Percentiles rank a stretch among this genome's conserved stretches.
phyloP scores from a whole-genome alignment of 495 filamentous ascomycete genomes.

The Penicillium egyptiacum region DNA sequence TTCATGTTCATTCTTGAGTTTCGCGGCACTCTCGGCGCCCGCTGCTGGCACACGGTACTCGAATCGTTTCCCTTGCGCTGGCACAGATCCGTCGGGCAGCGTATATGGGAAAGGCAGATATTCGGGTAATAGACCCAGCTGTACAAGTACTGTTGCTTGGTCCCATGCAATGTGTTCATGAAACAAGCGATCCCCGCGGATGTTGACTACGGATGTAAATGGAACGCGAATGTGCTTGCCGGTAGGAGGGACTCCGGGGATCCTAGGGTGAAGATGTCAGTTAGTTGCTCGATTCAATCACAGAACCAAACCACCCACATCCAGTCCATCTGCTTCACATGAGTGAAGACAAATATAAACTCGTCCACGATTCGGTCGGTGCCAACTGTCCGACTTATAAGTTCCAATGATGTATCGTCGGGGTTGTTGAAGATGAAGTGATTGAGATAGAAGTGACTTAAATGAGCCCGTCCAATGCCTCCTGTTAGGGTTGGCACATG shows the following conservation, averaged over 20 bases:
- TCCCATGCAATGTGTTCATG: slow-evolving; percentile 88
- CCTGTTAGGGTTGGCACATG: slow-evolving; percentile 64
- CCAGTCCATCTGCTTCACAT: slow-evolving; percentile 69
- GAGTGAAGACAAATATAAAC: slow-evolving; percentile 60
- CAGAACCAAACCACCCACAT: slow-evolving; percentile 51
- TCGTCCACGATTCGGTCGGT: slow-evolving; percentile 60
- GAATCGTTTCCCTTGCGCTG: slow-evolving; percentile 43
- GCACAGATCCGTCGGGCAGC: slow-evolving; percentile 39
- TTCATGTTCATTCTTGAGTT: slow-evolving; percentile 59
- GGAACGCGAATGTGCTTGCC: slow-evolving; percentile 62
- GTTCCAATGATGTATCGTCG: slow-evolving; percentile 59
- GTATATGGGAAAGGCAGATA: slow-evolving; percentile 59
- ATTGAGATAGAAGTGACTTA: slow-evolving; percentile 68
- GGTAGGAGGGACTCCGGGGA: slow-evolving; percentile 74
- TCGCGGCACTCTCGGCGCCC: slow-evolving; percentile 61
- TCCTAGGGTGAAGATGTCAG: slow-evolving; percentile 27
- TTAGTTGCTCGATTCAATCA: slow-evolving; percentile 38
- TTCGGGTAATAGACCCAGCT: slow-evolving; percentile 68
- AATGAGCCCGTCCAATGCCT: slow-evolving; percentile 61
- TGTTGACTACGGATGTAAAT: slow-evolving; percentile 70
- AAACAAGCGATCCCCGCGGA: slow-evolving; percentile 72
- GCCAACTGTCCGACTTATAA: slow-evolving; percentile 68
- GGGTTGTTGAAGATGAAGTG: slow-evolving; percentile 76
- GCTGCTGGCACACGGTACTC: slow-evolving; percentile 70
- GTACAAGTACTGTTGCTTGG: slow-evolving; percentile 71